Evolutionary conservation across 805 yeast species (phyloP), one percentile per base, ranked within the genome.

Genomic region (Ogataea naganishii): DNA sequence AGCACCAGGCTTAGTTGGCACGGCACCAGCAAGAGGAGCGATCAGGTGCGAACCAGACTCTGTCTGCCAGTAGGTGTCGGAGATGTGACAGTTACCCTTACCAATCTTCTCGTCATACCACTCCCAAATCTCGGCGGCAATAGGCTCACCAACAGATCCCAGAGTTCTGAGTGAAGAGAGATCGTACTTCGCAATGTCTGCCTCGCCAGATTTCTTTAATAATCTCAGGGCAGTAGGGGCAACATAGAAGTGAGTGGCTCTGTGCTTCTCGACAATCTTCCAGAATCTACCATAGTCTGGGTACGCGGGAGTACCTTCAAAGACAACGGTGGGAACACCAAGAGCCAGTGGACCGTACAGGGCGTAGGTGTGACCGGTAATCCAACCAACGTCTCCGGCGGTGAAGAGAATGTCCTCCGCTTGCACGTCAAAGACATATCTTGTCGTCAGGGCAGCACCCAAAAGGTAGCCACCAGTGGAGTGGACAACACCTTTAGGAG

Each of bases 321-420:
- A 92, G 34, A 89, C 83, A 31, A 92, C 81, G 7, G 96, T 77
- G 27, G 97, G 79, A 31, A 88, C 83, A 59, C 97, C 98, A 20
- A 77, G 58, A 27, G 76, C 62, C 44, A 92, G 72, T 24, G 98
- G 98, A 36, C 97, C 97, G 51, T 92, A 92, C 27, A 89, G 72
- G 25, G 85, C 95, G 53, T 89, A 92, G 7, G 96, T 82, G 60
- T 92, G 98, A 44, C 97, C 97, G 12, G 98, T 92, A 55, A 92
- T 92, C 97, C 98, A 92, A 53, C 98, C 97, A 33, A 92, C 85
- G 56, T 92, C 97, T 52, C 97, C 97, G 23, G 97, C 97, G 24
- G 97, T 89, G 66, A 92, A 89, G 38, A 89, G 60, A 25, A 81
- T 69, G 58, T 92, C 97, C 38, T 80, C 81, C 36, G 76, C 76